These are phyloP conservation scores for Erysimum cheiranthoides DNA, from an alignment of 345 rosid species.

Conservation along the genomic window DNA sequence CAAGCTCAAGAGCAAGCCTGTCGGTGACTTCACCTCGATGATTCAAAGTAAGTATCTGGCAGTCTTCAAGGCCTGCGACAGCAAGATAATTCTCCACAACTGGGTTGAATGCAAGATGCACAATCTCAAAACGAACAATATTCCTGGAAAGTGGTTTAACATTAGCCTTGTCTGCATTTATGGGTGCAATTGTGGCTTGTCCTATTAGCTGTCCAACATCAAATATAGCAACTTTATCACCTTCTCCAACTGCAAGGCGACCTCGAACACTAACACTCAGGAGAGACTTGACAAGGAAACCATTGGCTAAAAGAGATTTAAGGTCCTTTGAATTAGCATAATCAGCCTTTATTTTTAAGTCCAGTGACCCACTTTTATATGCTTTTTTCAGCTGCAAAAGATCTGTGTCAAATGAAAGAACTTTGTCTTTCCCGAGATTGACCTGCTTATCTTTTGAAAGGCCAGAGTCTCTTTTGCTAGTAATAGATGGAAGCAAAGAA, in stretches of 20 bases:
- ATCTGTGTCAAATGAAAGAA: conserved; percentile 78
- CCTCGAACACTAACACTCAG: conserved; percentile 92
- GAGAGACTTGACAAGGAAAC: conserved; percentile 93
- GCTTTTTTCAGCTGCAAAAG: conserved; percentile 95
- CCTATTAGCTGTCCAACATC: conserved; percentile 94
- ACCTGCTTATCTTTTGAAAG: conserved; percentile 73
- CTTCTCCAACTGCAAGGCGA: conserved; percentile 99
- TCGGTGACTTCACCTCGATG: conserved; percentile 97
- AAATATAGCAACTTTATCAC: conserved; percentile 96
- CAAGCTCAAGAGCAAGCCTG: conserved; percentile 96
- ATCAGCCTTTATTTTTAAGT: conserved; percentile 95
- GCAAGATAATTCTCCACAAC: conserved; percentile 92
- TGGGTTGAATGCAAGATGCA: conserved; percentile 82
- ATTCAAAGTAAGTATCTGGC: conserved; percentile 89
- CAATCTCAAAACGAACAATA: conserved; percentile 94
- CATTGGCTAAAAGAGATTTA: conserved; percentile 80
- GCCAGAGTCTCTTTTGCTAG: conserved; percentile 74
- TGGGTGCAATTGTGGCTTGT: conserved; percentile 87
- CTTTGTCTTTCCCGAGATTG: conserved; percentile 73
- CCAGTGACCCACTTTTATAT: conserved; percentile 95
- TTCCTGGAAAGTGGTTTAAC: conserved; percentile 96
- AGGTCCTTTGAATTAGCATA: conserved; percentile 94
- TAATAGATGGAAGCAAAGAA: conserved; percentile 75
- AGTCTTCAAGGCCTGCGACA: conserved; percentile 97
- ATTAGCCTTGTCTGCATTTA: conserved; percentile 93